phyloP scores from a whole-genome alignment of 202 grass and related monocot genomes.

The Zizania palustris region DNA sequence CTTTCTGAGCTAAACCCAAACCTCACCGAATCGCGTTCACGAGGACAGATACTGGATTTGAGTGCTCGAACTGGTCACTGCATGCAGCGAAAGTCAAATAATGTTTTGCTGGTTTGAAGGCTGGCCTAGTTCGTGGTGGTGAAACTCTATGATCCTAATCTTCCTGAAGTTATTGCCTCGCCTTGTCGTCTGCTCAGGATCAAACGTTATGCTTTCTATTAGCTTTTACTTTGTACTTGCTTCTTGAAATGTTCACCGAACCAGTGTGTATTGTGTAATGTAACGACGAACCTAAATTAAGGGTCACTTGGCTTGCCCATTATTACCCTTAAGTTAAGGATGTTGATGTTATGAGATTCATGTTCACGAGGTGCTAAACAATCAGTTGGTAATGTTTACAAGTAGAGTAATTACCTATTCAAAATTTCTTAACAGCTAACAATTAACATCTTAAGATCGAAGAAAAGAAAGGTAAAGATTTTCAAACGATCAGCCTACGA shows the following conservation, averaged over 20 bases:
- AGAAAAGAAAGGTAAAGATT: too few species aligned
- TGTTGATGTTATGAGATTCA: too few species aligned
- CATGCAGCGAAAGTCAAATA: not conserved
- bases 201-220: slow-evolving; percentile 10
- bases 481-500: not conserved
- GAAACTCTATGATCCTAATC: not conserved
- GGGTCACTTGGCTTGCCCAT: not conserved
- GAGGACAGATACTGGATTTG: slow-evolving; percentile 8
- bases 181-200: not conserved
- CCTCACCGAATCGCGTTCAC: not conserved
- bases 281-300: not conserved
- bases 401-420: too few species aligned
- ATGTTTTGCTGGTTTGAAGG: not conserved
- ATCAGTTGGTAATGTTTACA: too few species aligned
- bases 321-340: not conserved
- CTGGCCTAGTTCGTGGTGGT: not conserved
- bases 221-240: not conserved
- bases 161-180: slow-evolving; percentile 1
- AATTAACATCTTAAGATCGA: not conserved
- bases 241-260: not conserved
- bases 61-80: slow-evolving; percentile 9
- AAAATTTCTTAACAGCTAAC: too few species aligned
- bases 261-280: not conserved
- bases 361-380: too few species aligned
- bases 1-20: not conserved